These are phyloP conservation scores for Candida suzukii DNA, from an alignment of 805 yeast genomes.

Conservation along the genomic window DNA sequence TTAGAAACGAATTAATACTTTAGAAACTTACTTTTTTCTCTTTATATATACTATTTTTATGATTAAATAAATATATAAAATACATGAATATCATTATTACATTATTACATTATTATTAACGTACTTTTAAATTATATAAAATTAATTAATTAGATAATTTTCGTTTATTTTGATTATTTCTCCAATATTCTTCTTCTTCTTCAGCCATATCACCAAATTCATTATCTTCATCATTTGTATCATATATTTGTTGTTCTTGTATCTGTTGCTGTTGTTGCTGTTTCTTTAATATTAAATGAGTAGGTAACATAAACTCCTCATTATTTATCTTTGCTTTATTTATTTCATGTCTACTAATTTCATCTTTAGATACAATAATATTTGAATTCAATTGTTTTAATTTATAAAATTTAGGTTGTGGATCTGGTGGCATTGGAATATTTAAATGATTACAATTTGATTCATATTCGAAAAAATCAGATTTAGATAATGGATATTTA, in stretches of 20 bases:
- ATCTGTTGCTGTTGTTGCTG: background rate
- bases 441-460: background rate
- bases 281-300: conserved; percentile 5
- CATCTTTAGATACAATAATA: conserved; percentile 3
- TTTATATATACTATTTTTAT: conserved; percentile 3
- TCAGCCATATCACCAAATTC: conserved; percentile 7
- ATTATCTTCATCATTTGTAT: background rate
- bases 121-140: conserved; percentile 1
- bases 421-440: conserved; percentile 30
- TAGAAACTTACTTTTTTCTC: background rate
- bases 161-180: conserved; percentile 1
- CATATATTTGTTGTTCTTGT: background rate
- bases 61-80: conserved; percentile 1
- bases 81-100: conserved; percentile 1
- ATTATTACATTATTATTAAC: background rate
- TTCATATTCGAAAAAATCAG: background rate
- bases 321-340: too few species aligned
- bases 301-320: conserved; percentile 13
- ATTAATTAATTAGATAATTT: conserved; percentile 2
- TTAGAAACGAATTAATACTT: background rate
- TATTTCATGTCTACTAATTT: too few species aligned
- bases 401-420: conserved; percentile 42
- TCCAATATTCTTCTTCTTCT: conserved; percentile 14
- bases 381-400: conserved; percentile 14
- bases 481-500: conserved; percentile 23